Evolutionary conservation across 495 filamentous ascomycete species (phyloP), one percentile per base, ranked within the genome.

Genomic region (Penicillium lagena): DNA sequence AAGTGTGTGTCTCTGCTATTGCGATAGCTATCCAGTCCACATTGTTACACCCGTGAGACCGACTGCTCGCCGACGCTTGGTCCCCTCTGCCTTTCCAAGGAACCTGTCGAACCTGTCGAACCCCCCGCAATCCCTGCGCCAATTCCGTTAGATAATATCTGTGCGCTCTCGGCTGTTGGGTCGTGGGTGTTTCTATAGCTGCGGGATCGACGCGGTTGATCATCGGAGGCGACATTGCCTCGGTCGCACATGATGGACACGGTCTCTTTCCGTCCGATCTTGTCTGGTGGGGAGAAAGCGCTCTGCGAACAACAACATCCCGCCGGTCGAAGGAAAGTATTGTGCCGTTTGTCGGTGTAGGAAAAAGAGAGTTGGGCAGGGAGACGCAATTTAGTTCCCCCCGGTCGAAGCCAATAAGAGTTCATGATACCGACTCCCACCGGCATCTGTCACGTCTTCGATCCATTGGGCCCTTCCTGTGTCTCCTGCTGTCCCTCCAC

Each of bases 401-500:
- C 15, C 4, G 15, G 22, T 22, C 22, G 4, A 22, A 22, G 22
- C 22, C 22, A 22, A 22, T 22, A 22, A 22, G 4, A 22, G 22
- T 22, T 22, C 22, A 22, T 22, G 22, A 22, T 22, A 4, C 30
- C 41, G 31, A 40, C 31, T 45, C 51, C 46, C 36, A 45, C 17
- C 32, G 47, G 35, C 14, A 39, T 29, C 12, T 27, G 40, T 65
- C 58, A 68, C 9, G 56, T 57, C 44, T 67, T 65, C 1, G 39
- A 34, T 4, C 46, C 51, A 49, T 58, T 56, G 29, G 43, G 40
- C 22, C 45, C 49, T 4, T 59, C 47, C 37, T 44, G 50, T 33
- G 59, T 50, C 30, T 50, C 53, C 36, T 56, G 43, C 30, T 67
- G 42, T 64, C 65, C 59, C 52, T 67, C 61, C 29, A 45, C 50